Base-by-base conservation (phyloP, 2,329 filamentous ascomycete species). In the Fusarium guadeloupense region DNA sequence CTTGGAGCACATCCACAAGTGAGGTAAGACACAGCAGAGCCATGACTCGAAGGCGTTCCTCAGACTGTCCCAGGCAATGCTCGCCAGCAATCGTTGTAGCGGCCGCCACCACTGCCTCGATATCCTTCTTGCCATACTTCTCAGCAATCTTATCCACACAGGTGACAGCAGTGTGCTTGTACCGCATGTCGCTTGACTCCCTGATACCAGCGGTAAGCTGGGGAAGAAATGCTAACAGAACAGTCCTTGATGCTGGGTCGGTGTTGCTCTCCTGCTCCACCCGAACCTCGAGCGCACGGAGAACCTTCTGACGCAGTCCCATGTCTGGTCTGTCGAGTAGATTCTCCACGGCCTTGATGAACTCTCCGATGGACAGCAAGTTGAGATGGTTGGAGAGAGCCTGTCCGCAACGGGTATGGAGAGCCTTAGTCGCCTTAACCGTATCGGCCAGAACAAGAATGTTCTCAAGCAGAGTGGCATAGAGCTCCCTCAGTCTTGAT, bases 91-190 rank as follows among this genome's bases (percentile, higher is more conserved):
- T 89, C 2, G 89, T 89, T 55, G 87, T 81, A 5, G 93, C 92
- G 6, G 93, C 90, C 5, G 85, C 85, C 21, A 90, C 83, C 38
- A 97, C 90, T 38, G 87, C 88, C 65, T 90, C 86, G 2, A 90
- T 82, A 70, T 97, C 91, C 74, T 93, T 96, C 80, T 95, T 96
- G 66, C 95, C 96, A 73, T 97, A 98, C 74, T 94, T 94, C 76
- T 97, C 93, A 3, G 91, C 86, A 61, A 99, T 96, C 75, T 92
- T 91, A 77, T 97, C 93, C 38, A 98, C 89, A 68, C 94, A 98
- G 30, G 88, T 88, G 59, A 99, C 88, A 1, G 93, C 91, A 10
- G 91, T 92, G 69, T 93, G 89, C 76, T 94, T 93, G 74, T 95
- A 89, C 23, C 87, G 82, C 47, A 89, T 84, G 64, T 95, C 88